Conservation (phyloP, 2,329 filamentous ascomycete species). For the Apiospora arundinis region DNA sequence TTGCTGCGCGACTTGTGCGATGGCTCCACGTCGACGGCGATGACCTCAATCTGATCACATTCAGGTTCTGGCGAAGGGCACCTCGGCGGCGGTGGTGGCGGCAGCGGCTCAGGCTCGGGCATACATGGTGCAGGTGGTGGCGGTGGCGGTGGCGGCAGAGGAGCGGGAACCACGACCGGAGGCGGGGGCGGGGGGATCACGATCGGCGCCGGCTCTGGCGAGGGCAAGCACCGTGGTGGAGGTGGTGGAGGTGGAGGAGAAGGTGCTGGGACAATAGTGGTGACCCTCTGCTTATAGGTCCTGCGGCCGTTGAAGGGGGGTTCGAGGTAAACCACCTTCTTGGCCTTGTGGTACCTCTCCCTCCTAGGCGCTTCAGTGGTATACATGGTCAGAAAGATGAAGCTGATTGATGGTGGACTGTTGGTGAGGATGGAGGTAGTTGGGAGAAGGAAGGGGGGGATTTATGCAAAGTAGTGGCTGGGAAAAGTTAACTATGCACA, state of each 20-base stretch:
- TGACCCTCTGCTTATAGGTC: constrained; percentile 45
- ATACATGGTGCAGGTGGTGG: constrained; percentile 26
- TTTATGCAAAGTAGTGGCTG: background rate
- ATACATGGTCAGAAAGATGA: constrained; percentile 33
- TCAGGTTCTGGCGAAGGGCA: constrained; percentile 26
- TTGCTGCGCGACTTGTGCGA: constrained; percentile 41
- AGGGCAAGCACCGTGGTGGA: constrained; percentile 26
- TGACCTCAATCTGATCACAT: constrained; percentile 47
- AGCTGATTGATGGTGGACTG: constrained; percentile 23
- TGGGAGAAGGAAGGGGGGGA: background rate
- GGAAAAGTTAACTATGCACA: constrained; percentile 10
- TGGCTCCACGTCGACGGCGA: constrained; percentile 50
- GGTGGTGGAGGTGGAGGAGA: constrained; percentile 28
- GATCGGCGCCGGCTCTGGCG: background rate
- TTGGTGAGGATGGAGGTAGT: constrained; percentile 2
- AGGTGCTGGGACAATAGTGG: constrained; percentile 45
- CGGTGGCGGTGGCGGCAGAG: background rate
- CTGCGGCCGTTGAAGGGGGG: constrained; percentile 45
- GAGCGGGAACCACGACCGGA: constrained; percentile 9
- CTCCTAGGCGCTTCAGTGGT: constrained; percentile 39
- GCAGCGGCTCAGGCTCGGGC: constrained; percentile 26
- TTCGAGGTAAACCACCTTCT: constrained; percentile 50
- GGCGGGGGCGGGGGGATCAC: constrained; percentile 21
- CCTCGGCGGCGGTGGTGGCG: constrained; percentile 26
- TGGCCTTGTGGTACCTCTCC: constrained; percentile 43